These are phyloP conservation scores for Dentipellis fragilis DNA, from an alignment of 768 basidiomycete species.

Conservation along the genomic window DNA sequence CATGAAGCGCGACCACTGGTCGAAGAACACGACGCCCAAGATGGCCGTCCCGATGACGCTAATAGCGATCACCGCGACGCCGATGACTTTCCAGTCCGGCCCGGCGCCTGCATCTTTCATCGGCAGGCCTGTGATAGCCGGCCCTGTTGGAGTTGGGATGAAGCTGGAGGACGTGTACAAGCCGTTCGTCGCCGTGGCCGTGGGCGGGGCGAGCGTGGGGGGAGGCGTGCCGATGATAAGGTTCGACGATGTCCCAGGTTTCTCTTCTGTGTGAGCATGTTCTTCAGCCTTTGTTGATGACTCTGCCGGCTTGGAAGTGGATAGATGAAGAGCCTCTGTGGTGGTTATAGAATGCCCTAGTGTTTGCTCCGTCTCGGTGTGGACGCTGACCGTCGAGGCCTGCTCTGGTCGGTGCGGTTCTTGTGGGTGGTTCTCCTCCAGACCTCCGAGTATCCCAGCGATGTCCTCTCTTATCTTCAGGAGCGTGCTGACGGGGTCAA, in stretches of 20 bases:
- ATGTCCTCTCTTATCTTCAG: neutral
- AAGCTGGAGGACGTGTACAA: neutral
- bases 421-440: neutral
- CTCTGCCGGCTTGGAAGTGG: neutral
- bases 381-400: neutral
- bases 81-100: conserved; percentile 57
- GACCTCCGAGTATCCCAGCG: neutral
- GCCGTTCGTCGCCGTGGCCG: neutral
- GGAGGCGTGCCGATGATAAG: neutral
- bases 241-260: neutral
- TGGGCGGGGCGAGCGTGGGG: neutral
- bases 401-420: neutral
- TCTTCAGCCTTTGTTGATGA: neutral
- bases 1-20: conserved; percentile 58
- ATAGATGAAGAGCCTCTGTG: neutral
- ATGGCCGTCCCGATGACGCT: conserved; percentile 45
- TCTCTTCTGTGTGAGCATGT: neutral
- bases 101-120: neutral
- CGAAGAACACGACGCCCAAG: conserved; percentile 56
- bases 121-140: neutral
- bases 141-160: neutral
- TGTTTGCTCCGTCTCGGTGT: neutral
- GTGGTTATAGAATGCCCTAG: neutral
- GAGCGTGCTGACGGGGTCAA: neutral
- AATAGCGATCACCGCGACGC: conserved; percentile 56